These are phyloP conservation scores for Colletotrichum sp. DNA, from an alignment of 2,329 filamentous ascomycete genomes.

Conservation along the genomic window DNA sequence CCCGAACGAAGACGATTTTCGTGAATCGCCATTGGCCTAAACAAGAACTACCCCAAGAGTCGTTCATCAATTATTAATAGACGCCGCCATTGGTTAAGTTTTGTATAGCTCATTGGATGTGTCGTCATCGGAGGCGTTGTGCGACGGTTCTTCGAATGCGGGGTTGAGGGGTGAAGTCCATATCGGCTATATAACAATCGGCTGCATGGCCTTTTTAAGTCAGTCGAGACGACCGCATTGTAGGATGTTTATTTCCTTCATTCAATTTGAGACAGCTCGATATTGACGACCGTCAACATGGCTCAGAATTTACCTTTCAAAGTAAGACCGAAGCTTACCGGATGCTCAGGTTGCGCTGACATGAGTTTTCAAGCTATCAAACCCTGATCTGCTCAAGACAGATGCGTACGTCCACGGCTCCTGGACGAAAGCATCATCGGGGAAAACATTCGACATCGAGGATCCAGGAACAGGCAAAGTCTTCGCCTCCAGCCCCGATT, in stretches of 20 bases:
- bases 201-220: background rate
- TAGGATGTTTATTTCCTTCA: background rate
- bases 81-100: background rate
- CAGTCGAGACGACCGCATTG: background rate
- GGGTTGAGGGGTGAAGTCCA: background rate
- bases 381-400: slow-evolving; percentile 50
- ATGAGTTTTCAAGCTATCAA: slow-evolving; percentile 37
- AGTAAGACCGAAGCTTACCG: background rate
- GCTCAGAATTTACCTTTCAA: background rate
- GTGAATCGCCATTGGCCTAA: background rate
- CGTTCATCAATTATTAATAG: background rate
- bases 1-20: background rate
- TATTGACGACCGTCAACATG: background rate
- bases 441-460: slow-evolving; percentile 54
- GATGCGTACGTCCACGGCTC: slow-evolving; percentile 55
- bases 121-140: background rate
- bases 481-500: slow-evolving; percentile 56
- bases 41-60: background rate
- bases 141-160: background rate
- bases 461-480: slow-evolving; percentile 55
- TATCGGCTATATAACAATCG: background rate
- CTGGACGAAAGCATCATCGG: slow-evolving; percentile 50
- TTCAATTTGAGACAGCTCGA: background rate
- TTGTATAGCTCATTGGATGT: background rate
- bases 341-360: background rate